Percentiles rank a stretch among this genome's conserved stretches.
Conservation (phyloP, 495 filamentous ascomycete species). For the Podospora conica region DNA sequence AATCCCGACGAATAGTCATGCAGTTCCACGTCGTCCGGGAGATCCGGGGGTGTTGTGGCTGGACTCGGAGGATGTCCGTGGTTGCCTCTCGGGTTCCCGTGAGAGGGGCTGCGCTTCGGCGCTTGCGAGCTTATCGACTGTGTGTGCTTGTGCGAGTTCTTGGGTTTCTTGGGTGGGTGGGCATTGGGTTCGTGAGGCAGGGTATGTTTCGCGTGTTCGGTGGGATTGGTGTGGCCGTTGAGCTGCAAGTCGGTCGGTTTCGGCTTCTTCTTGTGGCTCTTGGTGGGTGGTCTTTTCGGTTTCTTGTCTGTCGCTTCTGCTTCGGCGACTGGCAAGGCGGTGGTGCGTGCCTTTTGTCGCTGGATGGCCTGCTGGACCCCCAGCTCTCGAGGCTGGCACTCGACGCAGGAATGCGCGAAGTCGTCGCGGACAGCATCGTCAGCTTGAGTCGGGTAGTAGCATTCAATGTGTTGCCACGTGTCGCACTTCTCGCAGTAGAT, state of each 20-base stretch:
- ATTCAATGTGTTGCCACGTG: conserved; percentile 96
- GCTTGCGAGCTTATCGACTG: conserved; percentile 60
- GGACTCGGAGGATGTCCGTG: conserved; percentile 49
- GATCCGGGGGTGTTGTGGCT: conserved; percentile 49
- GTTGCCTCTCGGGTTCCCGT: conserved; percentile 33
- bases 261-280: conserved; percentile 70
- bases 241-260: conserved; percentile 46
- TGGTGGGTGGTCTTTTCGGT: conserved; percentile 60
- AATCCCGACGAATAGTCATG: conserved; percentile 68
- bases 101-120: conserved; percentile 49
- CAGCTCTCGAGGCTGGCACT: conserved; percentile 70
- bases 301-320: conserved; percentile 53
- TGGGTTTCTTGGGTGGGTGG: conserved; percentile 59
- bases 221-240: conserved; percentile 41
- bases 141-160: conserved; percentile 65
- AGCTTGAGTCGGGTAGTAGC: conserved; percentile 72
- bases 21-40: conserved; percentile 47
- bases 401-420: conserved; percentile 73
- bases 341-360: conserved; percentile 41
- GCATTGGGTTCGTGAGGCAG: conserved; percentile 30
- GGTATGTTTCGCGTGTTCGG: conserved; percentile 28
- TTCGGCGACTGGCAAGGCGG: conserved; percentile 47
- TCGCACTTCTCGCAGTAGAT: conserved; percentile 94
- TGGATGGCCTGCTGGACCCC: conserved; percentile 67
- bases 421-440: conserved; percentile 63